These are phyloP conservation scores for Sedum album DNA, from an alignment of 164 flowering plant species.

Conservation along the genomic window DNA sequence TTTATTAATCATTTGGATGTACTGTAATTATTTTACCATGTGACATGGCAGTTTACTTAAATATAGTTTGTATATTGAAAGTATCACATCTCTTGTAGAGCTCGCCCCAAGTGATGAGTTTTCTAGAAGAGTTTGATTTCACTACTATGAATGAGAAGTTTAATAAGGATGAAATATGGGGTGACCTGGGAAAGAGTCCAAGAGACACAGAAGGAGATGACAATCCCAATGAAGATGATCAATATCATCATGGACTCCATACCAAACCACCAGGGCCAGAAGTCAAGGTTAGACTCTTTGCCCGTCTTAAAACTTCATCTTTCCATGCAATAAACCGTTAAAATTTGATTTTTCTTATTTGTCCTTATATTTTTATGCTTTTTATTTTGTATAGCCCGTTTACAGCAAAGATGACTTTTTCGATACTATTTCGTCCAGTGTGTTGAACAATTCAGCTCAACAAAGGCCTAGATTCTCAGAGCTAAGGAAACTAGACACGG, in stretches of 20 bases:
- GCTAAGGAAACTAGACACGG: slow-evolving; percentile 61
- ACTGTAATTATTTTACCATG: not conserved
- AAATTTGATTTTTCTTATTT: not conserved
- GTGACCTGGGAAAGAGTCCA: slow-evolving; percentile 62
- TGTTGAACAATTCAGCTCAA: slow-evolving; percentile 34
- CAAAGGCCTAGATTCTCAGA: slow-evolving; percentile 65
- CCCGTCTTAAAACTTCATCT: not conserved
- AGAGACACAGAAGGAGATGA: slow-evolving; percentile 32
- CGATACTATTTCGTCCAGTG: slow-evolving; percentile 60
- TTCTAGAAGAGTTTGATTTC: slow-evolving; percentile 87
- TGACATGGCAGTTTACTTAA: not conserved
- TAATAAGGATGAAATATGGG: slow-evolving; percentile 94
- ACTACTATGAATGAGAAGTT: slow-evolving; percentile 92
- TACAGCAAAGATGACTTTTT: slow-evolving; percentile 86
- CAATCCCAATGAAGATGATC: slow-evolving; percentile 27
- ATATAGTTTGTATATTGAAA: not conserved
- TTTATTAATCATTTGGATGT: not conserved
- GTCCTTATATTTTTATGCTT: not conserved
- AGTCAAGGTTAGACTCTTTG: slow-evolving; percentile 25
- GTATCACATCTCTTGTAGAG: slow-evolving; percentile 27
- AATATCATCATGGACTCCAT: slow-evolving; percentile 35
- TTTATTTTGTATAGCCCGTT: slow-evolving; percentile 43
- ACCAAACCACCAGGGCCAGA: slow-evolving; percentile 28
- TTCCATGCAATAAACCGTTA: not conserved
- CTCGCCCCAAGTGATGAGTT: slow-evolving; percentile 38